Evolutionary conservation across 805 yeast species (phyloP).

Genomic region (Saccharomycopsis sp.): DNA sequence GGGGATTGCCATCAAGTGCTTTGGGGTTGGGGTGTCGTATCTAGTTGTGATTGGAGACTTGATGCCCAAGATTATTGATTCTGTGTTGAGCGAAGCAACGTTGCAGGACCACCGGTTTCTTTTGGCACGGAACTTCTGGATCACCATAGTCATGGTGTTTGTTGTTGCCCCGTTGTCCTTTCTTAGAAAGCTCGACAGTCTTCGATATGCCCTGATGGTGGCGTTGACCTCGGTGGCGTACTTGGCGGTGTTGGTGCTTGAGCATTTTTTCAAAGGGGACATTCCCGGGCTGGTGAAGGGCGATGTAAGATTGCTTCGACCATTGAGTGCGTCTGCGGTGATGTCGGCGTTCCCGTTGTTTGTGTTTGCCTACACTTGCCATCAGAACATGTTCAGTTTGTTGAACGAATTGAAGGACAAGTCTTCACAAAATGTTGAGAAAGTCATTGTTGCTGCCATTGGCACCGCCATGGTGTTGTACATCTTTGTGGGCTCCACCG

Average conservation of each 20-base stretch:
- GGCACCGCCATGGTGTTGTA: constrained; percentile 54
- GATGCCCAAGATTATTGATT: constrained; percentile 48
- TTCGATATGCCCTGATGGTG: constrained; percentile 75
- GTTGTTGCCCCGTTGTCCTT: constrained; percentile 51
- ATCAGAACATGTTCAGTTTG: constrained; percentile 87
- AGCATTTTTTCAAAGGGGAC: constrained; percentile 57
- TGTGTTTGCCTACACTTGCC: constrained; percentile 92
- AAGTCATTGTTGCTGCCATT: constrained; percentile 45
- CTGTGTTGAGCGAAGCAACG: constrained; percentile 22
- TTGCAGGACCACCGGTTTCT: constrained; percentile 24
- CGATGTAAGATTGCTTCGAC: constrained; percentile 38
- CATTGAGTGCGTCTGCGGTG: constrained; percentile 37
- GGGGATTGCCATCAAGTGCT: constrained; percentile 63
- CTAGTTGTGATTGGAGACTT: constrained; percentile 63
- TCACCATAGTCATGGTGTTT: constrained; percentile 42
- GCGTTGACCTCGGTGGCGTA: constrained; percentile 78
- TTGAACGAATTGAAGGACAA: constrained; percentile 67
- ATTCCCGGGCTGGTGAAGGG: constrained; percentile 41
- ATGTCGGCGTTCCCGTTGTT: constrained; percentile 80
- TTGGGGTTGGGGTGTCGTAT: constrained; percentile 62
- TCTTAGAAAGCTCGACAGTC: constrained; percentile 66
- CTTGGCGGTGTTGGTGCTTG: constrained; percentile 59
- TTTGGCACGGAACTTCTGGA: constrained; percentile 48
- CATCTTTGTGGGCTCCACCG: constrained; percentile 65
- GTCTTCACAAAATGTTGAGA: constrained; percentile 37